A percentile compares a stretch with the other conserved stretches of the same genome.
Evolutionary conservation across 108 stramenopile genomes (phyloP).

Genomic region (Skeletonema menzelii): DNA sequence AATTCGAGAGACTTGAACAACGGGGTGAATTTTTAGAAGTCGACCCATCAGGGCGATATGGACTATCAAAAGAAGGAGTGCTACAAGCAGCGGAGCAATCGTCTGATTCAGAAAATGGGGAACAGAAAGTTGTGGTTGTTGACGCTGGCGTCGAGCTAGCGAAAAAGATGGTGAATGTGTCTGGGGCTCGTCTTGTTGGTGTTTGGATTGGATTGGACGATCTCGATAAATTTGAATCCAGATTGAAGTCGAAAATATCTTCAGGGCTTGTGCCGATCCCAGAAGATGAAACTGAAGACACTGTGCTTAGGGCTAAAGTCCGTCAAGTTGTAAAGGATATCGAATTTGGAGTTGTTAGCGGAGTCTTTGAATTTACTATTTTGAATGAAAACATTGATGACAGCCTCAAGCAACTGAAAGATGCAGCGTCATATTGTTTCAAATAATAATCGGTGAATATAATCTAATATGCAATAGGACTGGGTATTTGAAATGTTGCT

Average conservation of each 20-base stretch:
- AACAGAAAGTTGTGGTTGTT: constrained; percentile 62
- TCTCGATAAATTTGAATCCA: constrained; percentile 62
- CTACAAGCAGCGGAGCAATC: constrained; percentile 48
- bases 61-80: constrained; percentile 66
- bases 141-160: constrained; percentile 75
- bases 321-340: constrained; percentile 76
- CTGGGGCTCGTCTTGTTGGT: constrained; percentile 65
- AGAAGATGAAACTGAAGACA: constrained; percentile 67
- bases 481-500: background rate
- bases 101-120: constrained; percentile 1
- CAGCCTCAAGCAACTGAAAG: constrained; percentile 62
- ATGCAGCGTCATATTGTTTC: constrained; percentile 73
- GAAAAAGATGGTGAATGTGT: constrained; percentile 48
- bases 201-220: constrained; percentile 83
- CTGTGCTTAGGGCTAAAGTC: constrained; percentile 54
- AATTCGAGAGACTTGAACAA: constrained; percentile 58
- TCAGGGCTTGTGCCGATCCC: constrained; percentile 48
- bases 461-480: background rate
- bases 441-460: constrained; percentile 45
- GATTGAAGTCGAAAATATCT: constrained; percentile 56
- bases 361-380: constrained; percentile 89
- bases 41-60: constrained; percentile 58
- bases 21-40: constrained; percentile 63
- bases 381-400: constrained; percentile 68
- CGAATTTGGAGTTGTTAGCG: constrained; percentile 79